Evolutionary conservation across 805 yeast species (phyloP).

Genomic region (Priceomyces medius): DNA sequence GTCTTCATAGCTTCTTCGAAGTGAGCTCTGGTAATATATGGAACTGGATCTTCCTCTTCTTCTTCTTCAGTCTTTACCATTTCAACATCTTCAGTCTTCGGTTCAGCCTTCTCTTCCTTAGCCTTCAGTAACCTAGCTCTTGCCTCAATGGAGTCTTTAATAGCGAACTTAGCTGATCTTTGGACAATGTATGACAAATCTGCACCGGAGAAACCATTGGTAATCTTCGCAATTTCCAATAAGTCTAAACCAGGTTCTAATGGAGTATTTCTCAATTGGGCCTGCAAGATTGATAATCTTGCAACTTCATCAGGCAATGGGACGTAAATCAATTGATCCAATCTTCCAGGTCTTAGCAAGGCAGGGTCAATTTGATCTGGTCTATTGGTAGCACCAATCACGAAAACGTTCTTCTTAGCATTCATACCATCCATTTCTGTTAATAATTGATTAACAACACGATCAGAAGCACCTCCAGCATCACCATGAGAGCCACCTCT

Average conservation of each 20-base stretch:
- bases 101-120: conserved; percentile 42
- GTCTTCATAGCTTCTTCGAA: conserved; percentile 99
- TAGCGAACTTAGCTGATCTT: conserved; percentile 98
- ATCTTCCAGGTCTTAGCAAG: conserved; percentile 96
- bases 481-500: conserved; percentile 91
- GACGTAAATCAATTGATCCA: conserved; percentile 96
- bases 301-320: conserved; percentile 97
- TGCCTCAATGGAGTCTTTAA: conserved; percentile 96
- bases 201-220: conserved; percentile 99
- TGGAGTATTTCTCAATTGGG: conserved; percentile 98
- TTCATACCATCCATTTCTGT: conserved; percentile 99
- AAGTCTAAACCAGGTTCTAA: conserved; percentile 95
- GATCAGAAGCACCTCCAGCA: conserved; percentile 95
- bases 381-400: conserved; percentile 98
- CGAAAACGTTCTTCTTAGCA: conserved; percentile 97
- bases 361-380: conserved; percentile 99
- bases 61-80: conserved; percentile 49
- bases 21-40: conserved; percentile 88
- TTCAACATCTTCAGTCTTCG: conserved; percentile 47
- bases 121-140: conserved; percentile 32
- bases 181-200: conserved; percentile 96
- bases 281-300: conserved; percentile 86
- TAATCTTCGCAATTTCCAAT: conserved; percentile 82
- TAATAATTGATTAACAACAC: conserved; percentile 92
- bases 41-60: conserved; percentile 90